Percentiles rank a stretch among this genome's conserved stretches.
phyloP scores from a whole-genome alignment of 768 basidiomycete species.

The Terana coerulea region DNA sequence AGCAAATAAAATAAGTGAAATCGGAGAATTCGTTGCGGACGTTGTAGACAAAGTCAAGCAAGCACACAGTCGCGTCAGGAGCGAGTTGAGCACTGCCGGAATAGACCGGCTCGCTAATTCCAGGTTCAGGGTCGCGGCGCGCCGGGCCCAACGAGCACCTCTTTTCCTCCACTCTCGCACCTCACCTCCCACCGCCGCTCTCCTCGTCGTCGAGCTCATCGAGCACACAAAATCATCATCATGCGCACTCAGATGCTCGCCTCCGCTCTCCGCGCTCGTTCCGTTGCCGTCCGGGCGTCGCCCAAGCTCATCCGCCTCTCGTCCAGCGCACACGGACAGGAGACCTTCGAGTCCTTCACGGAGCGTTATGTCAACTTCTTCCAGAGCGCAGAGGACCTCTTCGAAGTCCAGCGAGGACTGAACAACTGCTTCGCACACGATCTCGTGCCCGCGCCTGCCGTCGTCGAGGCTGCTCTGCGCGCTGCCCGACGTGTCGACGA shows the following conservation, averaged over 20 bases:
- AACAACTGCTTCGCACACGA: slow-evolving; percentile 99
- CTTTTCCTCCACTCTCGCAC: slow-evolving; percentile 17
- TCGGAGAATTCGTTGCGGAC: neutral
- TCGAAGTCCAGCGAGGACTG: slow-evolving; percentile 97
- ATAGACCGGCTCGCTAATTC: slow-evolving; percentile 25
- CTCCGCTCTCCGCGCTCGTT: slow-evolving; percentile 59
- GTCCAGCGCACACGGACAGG: slow-evolving; percentile 71
- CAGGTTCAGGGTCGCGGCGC: slow-evolving; percentile 23
- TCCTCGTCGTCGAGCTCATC: slow-evolving; percentile 9
- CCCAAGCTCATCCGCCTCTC: slow-evolving; percentile 46
- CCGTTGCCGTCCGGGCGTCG: slow-evolving; percentile 36
- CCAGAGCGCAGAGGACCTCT: slow-evolving; percentile 88
- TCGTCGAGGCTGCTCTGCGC: slow-evolving; percentile 83
- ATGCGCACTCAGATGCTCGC: slow-evolving; percentile 61
- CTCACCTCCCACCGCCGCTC: neutral
- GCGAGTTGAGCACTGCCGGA: slow-evolving; percentile 16
- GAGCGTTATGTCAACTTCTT: slow-evolving; percentile 94
- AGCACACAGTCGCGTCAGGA: neutral
- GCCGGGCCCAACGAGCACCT: slow-evolving; percentile 13
- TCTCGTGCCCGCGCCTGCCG: slow-evolving; percentile 80
- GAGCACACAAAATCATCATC: slow-evolving; percentile 13
- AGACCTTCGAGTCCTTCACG: slow-evolving; percentile 93
- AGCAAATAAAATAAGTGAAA: neutral
- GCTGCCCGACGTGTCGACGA: slow-evolving; percentile 92
- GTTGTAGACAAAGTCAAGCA: neutral